Conservation (phyloP, 1,284 basidiomycete species). For the Sparassis latifolia region DNA sequence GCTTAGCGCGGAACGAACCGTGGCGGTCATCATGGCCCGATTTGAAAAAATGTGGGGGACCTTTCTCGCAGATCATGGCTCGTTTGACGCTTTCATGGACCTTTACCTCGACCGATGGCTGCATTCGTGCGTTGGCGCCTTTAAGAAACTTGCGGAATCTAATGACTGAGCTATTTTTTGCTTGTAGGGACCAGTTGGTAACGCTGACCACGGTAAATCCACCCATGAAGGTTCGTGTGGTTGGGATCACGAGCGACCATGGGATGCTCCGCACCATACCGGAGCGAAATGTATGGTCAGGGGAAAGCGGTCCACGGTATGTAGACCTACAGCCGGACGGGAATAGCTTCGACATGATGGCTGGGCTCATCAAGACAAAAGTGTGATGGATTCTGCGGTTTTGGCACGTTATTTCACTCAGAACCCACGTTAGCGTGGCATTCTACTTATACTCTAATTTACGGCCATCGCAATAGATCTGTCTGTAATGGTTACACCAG, state of each 20-base stretch:
- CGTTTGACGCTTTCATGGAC: conserved; percentile 73
- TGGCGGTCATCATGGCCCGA: conserved; percentile 70
- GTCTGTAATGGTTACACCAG: too few relatives aligned
- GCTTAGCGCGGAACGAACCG: conserved; percentile 69
- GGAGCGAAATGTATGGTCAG: conserved; percentile 35
- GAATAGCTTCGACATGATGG: conserved; percentile 95
- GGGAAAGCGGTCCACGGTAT: conserved; percentile 29
- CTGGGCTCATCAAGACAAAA: conserved; percentile 78
- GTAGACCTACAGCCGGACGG: conserved; percentile 87
- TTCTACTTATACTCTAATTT: too few relatives aligned
- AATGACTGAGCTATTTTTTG: not conserved
- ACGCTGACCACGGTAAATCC: conserved; percentile 76
- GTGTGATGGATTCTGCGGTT: not conserved
- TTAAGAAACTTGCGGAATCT: not conserved
- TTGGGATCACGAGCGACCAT: conserved; percentile 83
- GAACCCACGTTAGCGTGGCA: too few relatives aligned
- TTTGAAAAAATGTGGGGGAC: conserved; percentile 77
- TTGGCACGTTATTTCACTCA: too few relatives aligned
- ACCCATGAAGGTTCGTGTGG: conserved; percentile 67
- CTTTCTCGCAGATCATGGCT: conserved; percentile 61
- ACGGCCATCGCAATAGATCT: too few relatives aligned
- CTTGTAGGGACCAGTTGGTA: conserved; percentile 73
- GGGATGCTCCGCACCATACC: conserved; percentile 84
- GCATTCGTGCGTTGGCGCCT: conserved; percentile 68
- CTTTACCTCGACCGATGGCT: conserved; percentile 81